Percentiles rank a stretch among this genome's conserved stretches.
phyloP scores from a whole-genome alignment of 1,284 basidiomycete genomes.

The Retiboletus flavoniger region DNA sequence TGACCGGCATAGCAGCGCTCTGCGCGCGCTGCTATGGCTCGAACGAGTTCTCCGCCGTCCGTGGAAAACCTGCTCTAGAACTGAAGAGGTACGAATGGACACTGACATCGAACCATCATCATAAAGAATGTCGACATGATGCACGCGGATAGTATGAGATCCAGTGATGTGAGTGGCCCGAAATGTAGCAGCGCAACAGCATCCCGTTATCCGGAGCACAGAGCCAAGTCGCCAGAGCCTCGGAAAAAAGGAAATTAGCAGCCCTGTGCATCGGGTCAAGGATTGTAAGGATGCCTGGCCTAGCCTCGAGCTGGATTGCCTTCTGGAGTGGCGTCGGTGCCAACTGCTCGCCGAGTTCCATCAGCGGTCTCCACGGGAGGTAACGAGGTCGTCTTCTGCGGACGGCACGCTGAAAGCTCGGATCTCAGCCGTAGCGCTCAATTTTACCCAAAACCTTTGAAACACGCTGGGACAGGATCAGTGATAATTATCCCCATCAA shows the following conservation, averaged over 20 bases:
- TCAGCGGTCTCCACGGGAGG: background rate
- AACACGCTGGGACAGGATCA: background rate
- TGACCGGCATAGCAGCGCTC: background rate
- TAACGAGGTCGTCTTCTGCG: background rate
- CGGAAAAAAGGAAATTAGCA: background rate
- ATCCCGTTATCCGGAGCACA: background rate
- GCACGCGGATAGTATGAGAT: background rate
- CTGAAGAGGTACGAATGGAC: background rate
- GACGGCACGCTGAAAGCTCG: background rate
- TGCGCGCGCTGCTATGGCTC: background rate
- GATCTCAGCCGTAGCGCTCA: background rate
- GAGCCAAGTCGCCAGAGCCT: background rate
- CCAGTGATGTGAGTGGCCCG: background rate
- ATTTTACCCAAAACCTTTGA: background rate
- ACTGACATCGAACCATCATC: constrained; percentile 1
- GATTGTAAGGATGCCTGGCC: background rate
- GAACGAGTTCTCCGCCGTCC: background rate
- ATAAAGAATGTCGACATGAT: background rate
- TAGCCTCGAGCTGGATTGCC: background rate
- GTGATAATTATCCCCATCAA: background rate
- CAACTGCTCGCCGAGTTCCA: background rate
- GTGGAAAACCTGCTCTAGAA: background rate
- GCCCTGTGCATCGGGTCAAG: background rate
- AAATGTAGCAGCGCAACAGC: background rate
- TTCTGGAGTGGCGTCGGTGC: background rate